Evolutionary conservation across 371 early-diverging fungal species (phyloP).

Genomic region (Funneliformis caledonium): DNA sequence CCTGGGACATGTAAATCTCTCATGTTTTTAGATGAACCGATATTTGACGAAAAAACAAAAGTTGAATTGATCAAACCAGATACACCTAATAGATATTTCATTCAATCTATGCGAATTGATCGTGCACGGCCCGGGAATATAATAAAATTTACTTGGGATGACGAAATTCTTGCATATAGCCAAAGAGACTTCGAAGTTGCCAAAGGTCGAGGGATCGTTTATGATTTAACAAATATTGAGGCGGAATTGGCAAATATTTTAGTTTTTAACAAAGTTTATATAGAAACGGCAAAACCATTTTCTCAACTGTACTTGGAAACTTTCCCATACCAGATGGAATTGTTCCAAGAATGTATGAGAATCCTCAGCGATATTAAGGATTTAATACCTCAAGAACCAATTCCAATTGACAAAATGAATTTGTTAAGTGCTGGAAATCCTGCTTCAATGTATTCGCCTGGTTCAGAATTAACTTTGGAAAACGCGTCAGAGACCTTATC

Average conservation of each 20-base stretch:
- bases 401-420: constrained; percentile 21
- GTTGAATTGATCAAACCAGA: too few relatives aligned
- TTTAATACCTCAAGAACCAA: background rate
- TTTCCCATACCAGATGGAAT: too few relatives aligned
- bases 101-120: constrained; percentile 1
- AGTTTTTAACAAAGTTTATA: constrained; percentile 33
- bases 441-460: background rate
- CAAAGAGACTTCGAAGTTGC: constrained; percentile 35
- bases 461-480: background rate
- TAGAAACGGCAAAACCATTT: constrained; percentile 4
- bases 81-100: background rate
- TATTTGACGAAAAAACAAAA: background rate
- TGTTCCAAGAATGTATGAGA: too few relatives aligned
- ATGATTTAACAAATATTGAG: constrained; percentile 39
- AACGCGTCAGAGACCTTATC: constrained; percentile 31
- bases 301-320: constrained; percentile 3
- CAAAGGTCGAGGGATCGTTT: constrained; percentile 34
- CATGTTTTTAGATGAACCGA: constrained; percentile 27
- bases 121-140: background rate
- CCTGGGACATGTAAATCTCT: constrained; percentile 21
- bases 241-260: constrained; percentile 31
- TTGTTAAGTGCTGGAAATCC: background rate
- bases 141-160: constrained; percentile 17
- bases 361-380: too few relatives aligned
- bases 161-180: constrained; percentile 29